These are phyloP conservation scores for Aspergillus sp. DNA, from an alignment of 2,329 filamentous ascomycete genomes.

Conservation along the genomic window DNA sequence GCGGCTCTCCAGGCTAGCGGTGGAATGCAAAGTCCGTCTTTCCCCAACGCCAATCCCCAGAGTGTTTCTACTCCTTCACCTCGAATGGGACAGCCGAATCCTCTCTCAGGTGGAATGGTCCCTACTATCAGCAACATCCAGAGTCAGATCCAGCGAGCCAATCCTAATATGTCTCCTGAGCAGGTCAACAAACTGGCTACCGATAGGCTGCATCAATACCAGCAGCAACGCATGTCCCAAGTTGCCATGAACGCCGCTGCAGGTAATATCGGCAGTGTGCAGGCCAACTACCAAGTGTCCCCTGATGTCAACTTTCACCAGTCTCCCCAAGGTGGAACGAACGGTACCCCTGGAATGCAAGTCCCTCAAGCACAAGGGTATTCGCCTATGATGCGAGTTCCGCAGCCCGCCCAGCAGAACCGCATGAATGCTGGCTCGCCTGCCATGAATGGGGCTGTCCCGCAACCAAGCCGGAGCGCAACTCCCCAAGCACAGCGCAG, in stretches of 20 bases:
- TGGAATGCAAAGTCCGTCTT: slow-evolving; percentile 38
- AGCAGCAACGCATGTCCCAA: slow-evolving; percentile 41
- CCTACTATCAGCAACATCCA: slow-evolving; percentile 48
- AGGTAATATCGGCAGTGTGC: slow-evolving; percentile 36
- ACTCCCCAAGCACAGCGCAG: slow-evolving; percentile 41
- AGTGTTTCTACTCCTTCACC: slow-evolving; percentile 40
- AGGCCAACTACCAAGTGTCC: slow-evolving; percentile 33
- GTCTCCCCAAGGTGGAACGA: slow-evolving; percentile 24
- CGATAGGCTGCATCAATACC: slow-evolving; percentile 42
- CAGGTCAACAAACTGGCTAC: slow-evolving; percentile 48
- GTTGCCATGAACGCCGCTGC: slow-evolving; percentile 46
- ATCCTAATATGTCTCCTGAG: slow-evolving; percentile 46
- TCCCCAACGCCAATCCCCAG: slow-evolving; percentile 31
- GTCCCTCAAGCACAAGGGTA: slow-evolving; percentile 43
- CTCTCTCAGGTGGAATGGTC: slow-evolving; percentile 46
- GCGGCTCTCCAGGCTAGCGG: slow-evolving; percentile 37
- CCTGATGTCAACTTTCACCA: slow-evolving; percentile 32
- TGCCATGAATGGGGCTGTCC: slow-evolving; percentile 37
- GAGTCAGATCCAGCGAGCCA: slow-evolving; percentile 44
- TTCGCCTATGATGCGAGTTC: slow-evolving; percentile 46
- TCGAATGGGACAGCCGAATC: slow-evolving; percentile 41
- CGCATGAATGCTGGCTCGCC: slow-evolving; percentile 35
- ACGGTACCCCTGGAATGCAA: slow-evolving; percentile 32
- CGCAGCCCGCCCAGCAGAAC: slow-evolving; percentile 39
- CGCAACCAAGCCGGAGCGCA: slow-evolving; percentile 37